Evolutionary conservation across 140 eudicot species (phyloP), one percentile per base, ranked within the genome.

Genomic region (Flaveria floridana): DNA sequence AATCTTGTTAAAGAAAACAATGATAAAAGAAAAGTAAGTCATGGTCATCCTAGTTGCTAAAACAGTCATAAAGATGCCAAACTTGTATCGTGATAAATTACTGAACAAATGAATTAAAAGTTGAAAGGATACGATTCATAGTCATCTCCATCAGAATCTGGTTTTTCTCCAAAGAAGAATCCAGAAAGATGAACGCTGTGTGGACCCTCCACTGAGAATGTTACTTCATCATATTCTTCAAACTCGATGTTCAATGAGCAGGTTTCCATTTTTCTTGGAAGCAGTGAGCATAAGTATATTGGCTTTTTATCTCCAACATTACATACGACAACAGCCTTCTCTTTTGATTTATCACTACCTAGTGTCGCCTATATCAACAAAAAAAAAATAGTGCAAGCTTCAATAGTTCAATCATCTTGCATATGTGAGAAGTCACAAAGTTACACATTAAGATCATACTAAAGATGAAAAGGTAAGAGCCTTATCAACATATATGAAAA

Each of bases 111-210:
- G 30, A 26, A 56, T 8, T 42, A 64, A 21, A 77, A 78, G 18
- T 21, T 67, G 41, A 19, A 68, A 89, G 97, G 96, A 94, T 94
- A 90, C 99, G 83, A 76, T 34, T 71, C 92, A 57, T 71, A 65
- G 67, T 81, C 86, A 76, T 87, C 88, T 47, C 51, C 87, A 42
- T 68, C 59, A 50, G 72, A 46, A 67, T 86, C 92, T 57, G 87
- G 87, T 50, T 50, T 56, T 39, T 80, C 89, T 26, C 92, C 89
- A 56, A 71, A 88, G 63, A 88, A 85, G 86, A 86, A 90, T 30
- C 99, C 99, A 50, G 97, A 94, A 8, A 94, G 90, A 81, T 94
- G 99, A 65, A 94, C 77, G 44, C 87, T 88, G 73, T 87, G 86
- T 21, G 96, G 86, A 7, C 99, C 99, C 70, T 82, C 52, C 14